Evolutionary conservation across 352 stramenopile species (phyloP).

Genomic region (Globisporangium polare): DNA sequence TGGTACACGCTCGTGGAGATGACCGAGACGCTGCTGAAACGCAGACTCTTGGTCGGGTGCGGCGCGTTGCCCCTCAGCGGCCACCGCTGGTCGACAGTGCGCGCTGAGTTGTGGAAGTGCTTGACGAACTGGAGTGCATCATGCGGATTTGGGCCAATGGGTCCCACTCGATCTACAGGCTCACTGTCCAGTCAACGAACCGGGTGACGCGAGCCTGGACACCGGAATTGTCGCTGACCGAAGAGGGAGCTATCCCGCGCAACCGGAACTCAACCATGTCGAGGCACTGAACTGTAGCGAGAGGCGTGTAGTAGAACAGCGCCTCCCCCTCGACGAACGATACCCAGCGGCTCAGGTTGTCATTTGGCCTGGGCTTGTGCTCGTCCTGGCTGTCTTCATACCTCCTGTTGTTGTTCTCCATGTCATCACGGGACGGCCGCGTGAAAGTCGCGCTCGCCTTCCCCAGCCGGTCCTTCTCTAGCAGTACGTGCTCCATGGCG

Average conservation of each 20-base stretch:
- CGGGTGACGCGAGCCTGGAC: neutral
- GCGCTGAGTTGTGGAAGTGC: neutral
- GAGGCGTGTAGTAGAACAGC: conserved; percentile 3
- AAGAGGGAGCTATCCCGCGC: neutral
- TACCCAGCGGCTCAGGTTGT: neutral
- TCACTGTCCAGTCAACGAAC: conserved; percentile 7
- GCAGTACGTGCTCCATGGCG: conserved; percentile 2
- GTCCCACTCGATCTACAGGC: conserved; percentile 2
- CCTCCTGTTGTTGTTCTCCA: neutral
- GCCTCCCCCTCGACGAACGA: neutral
- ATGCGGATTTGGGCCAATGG: neutral
- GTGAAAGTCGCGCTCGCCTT: neutral
- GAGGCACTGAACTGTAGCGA: neutral
- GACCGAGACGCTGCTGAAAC: conserved; percentile 3
- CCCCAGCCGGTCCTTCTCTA: neutral
- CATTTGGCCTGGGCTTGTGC: neutral
- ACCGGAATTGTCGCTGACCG: neutral
- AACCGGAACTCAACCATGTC: neutral
- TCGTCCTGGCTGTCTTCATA: neutral
- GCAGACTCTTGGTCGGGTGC: neutral
- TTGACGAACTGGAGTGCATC: conserved; percentile 6
- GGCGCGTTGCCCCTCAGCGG: conserved; percentile 1
- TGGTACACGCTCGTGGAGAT: neutral
- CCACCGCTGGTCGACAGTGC: conserved; percentile 3
- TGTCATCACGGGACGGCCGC: neutral